These are phyloP conservation scores for Psophocarpus tetragonolobus DNA, from an alignment of 306 rosid species.

Conservation along the genomic window DNA sequence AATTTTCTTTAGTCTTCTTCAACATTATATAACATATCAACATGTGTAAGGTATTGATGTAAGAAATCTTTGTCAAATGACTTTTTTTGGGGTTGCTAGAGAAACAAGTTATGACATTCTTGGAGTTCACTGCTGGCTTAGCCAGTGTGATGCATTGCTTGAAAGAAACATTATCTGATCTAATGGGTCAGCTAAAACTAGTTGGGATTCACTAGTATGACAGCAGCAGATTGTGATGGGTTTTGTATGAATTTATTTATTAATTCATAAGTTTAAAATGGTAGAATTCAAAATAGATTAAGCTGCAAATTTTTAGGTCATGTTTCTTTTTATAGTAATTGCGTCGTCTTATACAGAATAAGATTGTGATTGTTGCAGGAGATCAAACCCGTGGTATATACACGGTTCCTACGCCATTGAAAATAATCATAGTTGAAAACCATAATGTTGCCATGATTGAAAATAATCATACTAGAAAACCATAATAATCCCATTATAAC, in stretches of 20 bases:
- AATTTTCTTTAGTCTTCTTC: not conserved
- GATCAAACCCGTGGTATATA: not conserved
- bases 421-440: not conserved
- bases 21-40: not conserved
- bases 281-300: slow-evolving; percentile 13
- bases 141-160: slow-evolving; percentile 56
- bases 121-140: slow-evolving; percentile 78
- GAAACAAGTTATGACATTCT: slow-evolving; percentile 52
- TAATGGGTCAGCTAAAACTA: not conserved
- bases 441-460: no score
- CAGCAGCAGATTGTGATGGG: not conserved
- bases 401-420: not conserved
- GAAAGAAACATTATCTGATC: slow-evolving; percentile 45
- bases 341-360: not conserved
- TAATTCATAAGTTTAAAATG: not conserved
- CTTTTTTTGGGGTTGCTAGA: slow-evolving; percentile 45
- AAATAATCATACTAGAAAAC: no score
- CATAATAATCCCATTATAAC: no score
- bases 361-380: not conserved
- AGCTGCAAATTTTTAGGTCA: slow-evolving; percentile 31
- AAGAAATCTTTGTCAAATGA: not conserved
- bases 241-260: not conserved
- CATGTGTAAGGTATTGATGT: slow-evolving; percentile 7
- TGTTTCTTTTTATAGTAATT: not conserved
- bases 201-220: not conserved